phyloP scores from a whole-genome alignment of 73 alveolate genomes.

The Diophrys appendiculata region DNA sequence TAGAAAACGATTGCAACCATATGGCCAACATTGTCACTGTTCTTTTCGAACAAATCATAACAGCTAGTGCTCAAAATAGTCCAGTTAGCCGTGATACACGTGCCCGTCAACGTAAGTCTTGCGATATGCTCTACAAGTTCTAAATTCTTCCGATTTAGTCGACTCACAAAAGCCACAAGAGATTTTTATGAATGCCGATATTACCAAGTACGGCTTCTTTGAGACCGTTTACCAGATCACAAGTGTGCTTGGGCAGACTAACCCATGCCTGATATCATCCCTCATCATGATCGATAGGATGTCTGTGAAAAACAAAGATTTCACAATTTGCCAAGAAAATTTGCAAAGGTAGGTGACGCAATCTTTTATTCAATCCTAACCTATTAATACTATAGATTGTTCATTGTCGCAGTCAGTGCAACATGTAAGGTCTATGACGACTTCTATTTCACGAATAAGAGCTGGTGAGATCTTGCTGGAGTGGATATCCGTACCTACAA shows the following conservation, averaged over 20 bases:
- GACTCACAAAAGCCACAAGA: not conserved
- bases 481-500: slow-evolving; percentile 21
- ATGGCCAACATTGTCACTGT: slow-evolving; percentile 34
- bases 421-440: slow-evolving; percentile 21
- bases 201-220: slow-evolving; percentile 15
- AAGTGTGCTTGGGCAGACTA: slow-evolving; percentile 25
- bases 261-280: slow-evolving; percentile 20
- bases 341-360: slow-evolving; percentile 21
- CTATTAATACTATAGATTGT: not conserved
- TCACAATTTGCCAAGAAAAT: slow-evolving; percentile 3
- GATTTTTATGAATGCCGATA: slow-evolving; percentile 7
- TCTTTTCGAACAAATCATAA: slow-evolving; percentile 11
- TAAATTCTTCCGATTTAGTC: slow-evolving; percentile 1
- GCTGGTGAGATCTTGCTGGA: slow-evolving; percentile 18
- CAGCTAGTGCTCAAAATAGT: not conserved
- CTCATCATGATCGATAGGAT: slow-evolving; percentile 18
- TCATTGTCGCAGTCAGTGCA: slow-evolving; percentile 18
- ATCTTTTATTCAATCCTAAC: not conserved
- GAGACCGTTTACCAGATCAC: slow-evolving; percentile 17
- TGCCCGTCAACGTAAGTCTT: slow-evolving; percentile 3
- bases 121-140: not conserved
- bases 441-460: slow-evolving; percentile 23
- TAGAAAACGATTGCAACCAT: slow-evolving; percentile 8
- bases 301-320: slow-evolving; percentile 10
- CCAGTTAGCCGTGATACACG: not conserved